Evolutionary conservation across 768 basidiomycete species (phyloP), one percentile per base, ranked within the genome.

Genomic region (Paxillus involutus): DNA sequence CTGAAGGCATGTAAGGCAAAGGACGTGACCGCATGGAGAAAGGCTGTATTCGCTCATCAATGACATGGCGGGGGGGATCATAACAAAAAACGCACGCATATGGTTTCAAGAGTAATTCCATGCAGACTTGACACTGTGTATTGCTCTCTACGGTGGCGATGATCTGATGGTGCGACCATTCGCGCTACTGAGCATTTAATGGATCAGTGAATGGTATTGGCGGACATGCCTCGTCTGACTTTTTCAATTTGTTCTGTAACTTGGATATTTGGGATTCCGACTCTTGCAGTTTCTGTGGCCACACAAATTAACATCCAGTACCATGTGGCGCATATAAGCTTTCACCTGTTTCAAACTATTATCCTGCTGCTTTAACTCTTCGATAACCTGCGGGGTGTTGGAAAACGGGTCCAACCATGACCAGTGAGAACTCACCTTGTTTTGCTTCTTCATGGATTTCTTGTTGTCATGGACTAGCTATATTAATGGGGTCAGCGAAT

Each of bases 61-160:
- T 45, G 12, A 40, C 36, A 13, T 44, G 14, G 7, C 43, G 46
- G 32, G 19, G 8, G 49, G 6, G 36, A 26, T 29, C 13, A 21
- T 6, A 46, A 11, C 32, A 51, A 33, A 33, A 39, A 40, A 79
- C 86, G 59, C 64, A 90, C 88, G 80, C 81, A 63, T 79, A 85
- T 24, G 89, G 89, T 56, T 81, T 80, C 39, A 76, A 63, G 10
- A 89, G 71, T 11, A 84, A 66, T 17, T 91, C 89, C 75, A 89
- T 84, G 63, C 89, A 91, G 42, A 91, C 89, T 62, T 89, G 88
- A 62, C 89, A 91, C 60, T 83, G 83, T 16, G 87, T 66, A 32
- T 80, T 79, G 24, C 69, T 64, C 69, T 90, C 87, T 21, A 89
- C 77, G 7, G 73, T 73, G 10, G 77, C 63, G 11, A 88, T 69